A percentile compares a stretch with the other conserved stretches of the same genome.
Conservation (phyloP, 371 early-diverging fungal species). For the Rhizopus arrhizus region DNA sequence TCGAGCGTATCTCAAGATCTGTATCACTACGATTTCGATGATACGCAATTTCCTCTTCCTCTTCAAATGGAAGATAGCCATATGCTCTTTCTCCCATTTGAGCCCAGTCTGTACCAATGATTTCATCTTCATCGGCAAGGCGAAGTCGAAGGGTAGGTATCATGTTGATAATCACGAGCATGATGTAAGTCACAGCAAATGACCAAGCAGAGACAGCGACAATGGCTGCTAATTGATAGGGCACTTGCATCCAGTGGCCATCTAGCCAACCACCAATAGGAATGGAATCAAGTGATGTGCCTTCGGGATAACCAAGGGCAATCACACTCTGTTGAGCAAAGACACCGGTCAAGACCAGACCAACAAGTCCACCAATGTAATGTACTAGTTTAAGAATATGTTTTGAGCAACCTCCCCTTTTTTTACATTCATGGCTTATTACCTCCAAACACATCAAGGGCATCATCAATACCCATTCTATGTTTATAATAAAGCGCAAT, state of each 20-base stretch:
- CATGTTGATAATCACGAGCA: constrained; percentile 51
- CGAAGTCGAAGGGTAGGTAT: constrained; percentile 60
- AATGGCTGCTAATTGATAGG: constrained; percentile 62
- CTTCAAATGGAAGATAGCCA: constrained; percentile 50
- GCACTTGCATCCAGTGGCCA: constrained; percentile 66
- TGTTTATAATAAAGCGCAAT: constrained; percentile 64
- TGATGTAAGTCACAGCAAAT: constrained; percentile 61
- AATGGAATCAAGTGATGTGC: constrained; percentile 48
- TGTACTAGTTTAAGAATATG: constrained; percentile 38
- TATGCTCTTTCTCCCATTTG: constrained; percentile 76
- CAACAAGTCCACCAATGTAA: constrained; percentile 76
- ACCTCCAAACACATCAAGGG: constrained; percentile 69
- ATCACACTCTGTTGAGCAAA: constrained; percentile 69
- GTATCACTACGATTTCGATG: not conserved
- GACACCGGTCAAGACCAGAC: constrained; percentile 69
- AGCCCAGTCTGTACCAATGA: constrained; percentile 61
- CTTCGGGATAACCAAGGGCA: constrained; percentile 62
- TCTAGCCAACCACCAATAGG: constrained; percentile 70
- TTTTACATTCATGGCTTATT: not conserved
- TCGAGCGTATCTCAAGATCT: not conserved
- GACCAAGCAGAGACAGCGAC: constrained; percentile 63
- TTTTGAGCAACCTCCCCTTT: too few species aligned
- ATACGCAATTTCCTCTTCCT: constrained; percentile 18
- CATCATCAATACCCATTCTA: constrained; percentile 75
- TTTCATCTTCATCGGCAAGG: constrained; percentile 61